These are phyloP conservation scores for Saccharomyces hybrid DNA, from an alignment of 1,139 yeast species.

Conservation along the genomic window DNA sequence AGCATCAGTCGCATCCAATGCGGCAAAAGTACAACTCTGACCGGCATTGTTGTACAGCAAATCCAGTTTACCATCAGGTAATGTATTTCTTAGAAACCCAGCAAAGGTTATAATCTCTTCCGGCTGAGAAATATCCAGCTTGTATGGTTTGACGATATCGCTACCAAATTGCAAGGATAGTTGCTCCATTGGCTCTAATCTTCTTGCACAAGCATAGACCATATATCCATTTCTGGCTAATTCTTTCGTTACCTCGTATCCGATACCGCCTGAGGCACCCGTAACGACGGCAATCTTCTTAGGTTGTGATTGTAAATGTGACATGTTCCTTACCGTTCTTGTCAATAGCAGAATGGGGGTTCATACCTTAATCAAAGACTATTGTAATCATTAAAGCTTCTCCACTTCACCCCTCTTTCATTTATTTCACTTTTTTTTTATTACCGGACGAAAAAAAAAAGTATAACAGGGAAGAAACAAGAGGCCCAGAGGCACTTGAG, in stretches of 20 bases:
- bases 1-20: constrained; percentile 56
- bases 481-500: neutral
- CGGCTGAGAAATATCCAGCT: constrained; percentile 47
- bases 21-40: constrained; percentile 62
- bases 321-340: neutral
- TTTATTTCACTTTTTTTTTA: too few relatives aligned
- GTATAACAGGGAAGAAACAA: neutral
- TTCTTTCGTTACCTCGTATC: constrained; percentile 57
- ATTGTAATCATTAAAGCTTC: neutral
- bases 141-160: constrained; percentile 29
- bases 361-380: neutral
- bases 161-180: constrained; percentile 27
- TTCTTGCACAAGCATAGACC: constrained; percentile 70
- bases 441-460: neutral
- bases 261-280: constrained; percentile 81
- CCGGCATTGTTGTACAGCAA: constrained; percentile 65
- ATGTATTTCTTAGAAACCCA: constrained; percentile 32
- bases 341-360: neutral
- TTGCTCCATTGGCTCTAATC: constrained; percentile 54
- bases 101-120: constrained; percentile 44
- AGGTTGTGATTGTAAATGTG: constrained; percentile 2
- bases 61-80: constrained; percentile 46
- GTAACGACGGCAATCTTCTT: constrained; percentile 50
- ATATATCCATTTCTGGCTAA: constrained; percentile 54
- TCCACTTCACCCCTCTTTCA: neutral